Evolutionary conservation across 1,139 yeast genomes (phyloP).

Genomic region (Geotrichum carabidarum): DNA sequence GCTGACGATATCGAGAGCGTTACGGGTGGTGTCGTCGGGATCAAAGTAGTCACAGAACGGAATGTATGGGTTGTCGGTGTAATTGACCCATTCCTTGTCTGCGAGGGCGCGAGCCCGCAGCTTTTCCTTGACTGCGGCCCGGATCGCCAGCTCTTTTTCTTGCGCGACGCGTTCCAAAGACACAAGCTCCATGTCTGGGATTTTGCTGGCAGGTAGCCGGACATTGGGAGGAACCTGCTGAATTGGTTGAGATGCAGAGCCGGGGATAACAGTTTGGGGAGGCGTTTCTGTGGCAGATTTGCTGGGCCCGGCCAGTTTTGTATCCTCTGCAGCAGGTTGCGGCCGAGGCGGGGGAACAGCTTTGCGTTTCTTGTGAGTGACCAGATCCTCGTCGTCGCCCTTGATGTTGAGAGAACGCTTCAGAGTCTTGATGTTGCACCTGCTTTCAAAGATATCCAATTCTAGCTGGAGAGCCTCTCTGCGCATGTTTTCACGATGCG

Average conservation of each 20-base stretch:
- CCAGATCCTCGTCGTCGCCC: slow-evolving; percentile 80
- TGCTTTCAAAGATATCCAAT: slow-evolving; percentile 57
- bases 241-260: slow-evolving; percentile 23
- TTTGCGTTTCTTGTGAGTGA: slow-evolving; percentile 74
- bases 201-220: slow-evolving; percentile 80
- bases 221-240: slow-evolving; percentile 66
- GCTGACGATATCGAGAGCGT: slow-evolving; percentile 46
- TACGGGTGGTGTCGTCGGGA: slow-evolving; percentile 35
- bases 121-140: slow-evolving; percentile 76
- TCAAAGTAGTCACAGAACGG: slow-evolving; percentile 74
- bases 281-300: slow-evolving; percentile 19
- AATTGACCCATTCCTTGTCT: slow-evolving; percentile 72
- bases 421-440: slow-evolving; percentile 64
- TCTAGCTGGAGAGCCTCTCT: slow-evolving; percentile 57
- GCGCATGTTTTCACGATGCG: slow-evolving; percentile 67
- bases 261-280: slow-evolving; percentile 15
- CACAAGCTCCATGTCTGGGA: slow-evolving; percentile 85
- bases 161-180: slow-evolving; percentile 72
- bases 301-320: slow-evolving; percentile 19
- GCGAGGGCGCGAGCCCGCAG: slow-evolving; percentile 65
- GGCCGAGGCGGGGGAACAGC: slow-evolving; percentile 5
- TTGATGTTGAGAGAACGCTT: slow-evolving; percentile 71
- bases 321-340: slow-evolving; percentile 14
- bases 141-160: slow-evolving; percentile 74
- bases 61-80: slow-evolving; percentile 85